These are phyloP conservation scores for Saccharomycopsis olivae DNA, from an alignment of 805 yeast genomes.

Conservation along the genomic window DNA sequence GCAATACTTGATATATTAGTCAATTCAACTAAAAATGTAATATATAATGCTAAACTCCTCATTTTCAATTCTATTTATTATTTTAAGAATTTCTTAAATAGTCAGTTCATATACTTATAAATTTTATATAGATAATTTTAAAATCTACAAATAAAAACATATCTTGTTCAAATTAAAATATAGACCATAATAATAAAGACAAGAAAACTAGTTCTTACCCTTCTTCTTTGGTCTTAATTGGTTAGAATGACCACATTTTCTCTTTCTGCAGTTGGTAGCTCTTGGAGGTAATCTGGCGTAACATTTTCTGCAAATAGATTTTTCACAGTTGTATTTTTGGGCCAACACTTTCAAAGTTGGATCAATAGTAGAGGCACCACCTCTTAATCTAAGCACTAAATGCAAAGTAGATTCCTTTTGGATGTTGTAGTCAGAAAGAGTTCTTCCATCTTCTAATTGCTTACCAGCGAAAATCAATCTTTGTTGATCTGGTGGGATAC, in stretches of 20 bases:
- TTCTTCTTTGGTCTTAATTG: constrained; percentile 99
- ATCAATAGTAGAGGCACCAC: constrained; percentile 84
- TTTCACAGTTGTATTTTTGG: constrained; percentile 99
- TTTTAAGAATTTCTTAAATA: not conserved
- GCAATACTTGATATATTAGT: not conserved
- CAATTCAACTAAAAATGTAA: constrained; percentile 9
- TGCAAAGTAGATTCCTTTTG: constrained; percentile 98
- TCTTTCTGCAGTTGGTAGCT: constrained; percentile 99
- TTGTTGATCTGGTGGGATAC: constrained; percentile 99
- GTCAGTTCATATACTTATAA: no score
- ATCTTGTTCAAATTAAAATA: no score
- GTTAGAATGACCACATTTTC: constrained; percentile 99
- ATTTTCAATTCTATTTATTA: constrained; percentile 7
- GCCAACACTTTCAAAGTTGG: constrained; percentile 99
- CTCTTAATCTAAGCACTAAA: constrained; percentile 94
- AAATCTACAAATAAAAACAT: no score
- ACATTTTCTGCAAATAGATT: constrained; percentile 98
- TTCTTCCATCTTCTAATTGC: constrained; percentile 99
- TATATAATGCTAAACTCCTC: constrained; percentile 4
- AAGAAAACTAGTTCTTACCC: constrained; percentile 24
- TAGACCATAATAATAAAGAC: no score
- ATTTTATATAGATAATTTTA: constrained; percentile 1
- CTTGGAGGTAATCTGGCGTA: constrained; percentile 99
- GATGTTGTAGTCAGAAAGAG: constrained; percentile 98
- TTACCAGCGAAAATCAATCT: constrained; percentile 99